Evolutionary conservation across 176 grass and related monocot genomes (phyloP).

Genomic region (Puccinellia tenuiflora): DNA sequence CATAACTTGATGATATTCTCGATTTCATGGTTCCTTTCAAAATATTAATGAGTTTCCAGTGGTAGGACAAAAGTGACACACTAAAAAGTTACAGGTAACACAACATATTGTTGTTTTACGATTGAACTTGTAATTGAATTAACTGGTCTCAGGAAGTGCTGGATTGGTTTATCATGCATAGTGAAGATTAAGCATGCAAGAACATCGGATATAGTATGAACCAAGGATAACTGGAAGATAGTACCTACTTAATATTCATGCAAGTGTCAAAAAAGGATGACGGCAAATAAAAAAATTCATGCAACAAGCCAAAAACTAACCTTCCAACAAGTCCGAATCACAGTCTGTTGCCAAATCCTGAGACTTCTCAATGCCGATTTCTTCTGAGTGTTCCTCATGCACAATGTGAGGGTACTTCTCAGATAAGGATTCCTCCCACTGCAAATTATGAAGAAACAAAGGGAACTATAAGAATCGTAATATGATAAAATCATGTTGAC

Average conservation of each 20-base stretch:
- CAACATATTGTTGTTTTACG: background rate
- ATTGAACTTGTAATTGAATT: background rate
- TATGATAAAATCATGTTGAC: background rate
- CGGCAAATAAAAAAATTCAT: background rate
- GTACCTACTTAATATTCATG: background rate
- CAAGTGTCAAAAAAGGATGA: background rate
- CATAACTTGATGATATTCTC: background rate
- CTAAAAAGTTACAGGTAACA: background rate
- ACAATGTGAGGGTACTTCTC: slow-evolving; percentile 91
- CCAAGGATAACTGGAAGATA: background rate
- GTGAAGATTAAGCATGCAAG: background rate
- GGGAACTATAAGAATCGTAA: background rate
- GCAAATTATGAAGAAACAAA: slow-evolving; percentile 26
- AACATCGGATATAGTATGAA: background rate
- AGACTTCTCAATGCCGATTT: slow-evolving; percentile 33
- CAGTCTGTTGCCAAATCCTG: slow-evolving; percentile 28
- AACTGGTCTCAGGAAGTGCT: background rate
- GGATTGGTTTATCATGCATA: background rate
- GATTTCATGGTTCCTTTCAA: background rate
- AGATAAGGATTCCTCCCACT: slow-evolving; percentile 52
- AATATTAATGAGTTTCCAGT: background rate
- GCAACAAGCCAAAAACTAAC: slow-evolving; percentile 24
- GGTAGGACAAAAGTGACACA: slow-evolving; percentile 7
- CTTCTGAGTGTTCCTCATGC: slow-evolving; percentile 64
- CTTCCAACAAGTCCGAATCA: slow-evolving; percentile 71